Percentiles rank a stretch among this genome's conserved stretches.
phyloP scores from a whole-genome alignment of 331 rosid species.

The Cydonia oblonga region DNA sequence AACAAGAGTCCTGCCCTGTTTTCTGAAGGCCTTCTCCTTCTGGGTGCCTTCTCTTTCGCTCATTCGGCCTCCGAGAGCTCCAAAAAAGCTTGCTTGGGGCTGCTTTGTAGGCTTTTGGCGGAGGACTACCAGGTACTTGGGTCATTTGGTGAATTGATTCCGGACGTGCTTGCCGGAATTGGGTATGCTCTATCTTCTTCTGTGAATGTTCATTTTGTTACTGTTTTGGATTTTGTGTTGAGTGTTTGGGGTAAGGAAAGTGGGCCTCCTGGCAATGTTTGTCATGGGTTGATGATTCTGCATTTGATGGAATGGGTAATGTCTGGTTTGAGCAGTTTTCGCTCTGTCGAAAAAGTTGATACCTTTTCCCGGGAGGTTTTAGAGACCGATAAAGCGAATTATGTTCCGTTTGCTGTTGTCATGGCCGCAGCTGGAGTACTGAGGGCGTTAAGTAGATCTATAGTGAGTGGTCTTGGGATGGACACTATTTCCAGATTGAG shows the following conservation, averaged over 20 bases:
- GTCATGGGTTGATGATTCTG: conserved; percentile 61
- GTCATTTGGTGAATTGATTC: conserved; percentile 29
- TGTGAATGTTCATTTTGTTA: conserved; percentile 27
- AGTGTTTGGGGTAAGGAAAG: conserved; percentile 49
- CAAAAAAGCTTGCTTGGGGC: conserved; percentile 43
- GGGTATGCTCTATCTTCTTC: conserved; percentile 79
- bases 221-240: conserved; percentile 45
- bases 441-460: conserved; percentile 35
- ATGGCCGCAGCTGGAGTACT: conserved; percentile 78
- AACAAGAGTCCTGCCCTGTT: conserved; percentile 26
- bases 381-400: conserved; percentile 28
- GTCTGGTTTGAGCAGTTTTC: conserved; percentile 42
- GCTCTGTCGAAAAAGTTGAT: conserved; percentile 27
- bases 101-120: conserved; percentile 30
- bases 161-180: conserved; percentile 68
- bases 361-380: conserved; percentile 28
- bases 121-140: conserved; percentile 31
- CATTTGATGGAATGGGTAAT: conserved; percentile 70
- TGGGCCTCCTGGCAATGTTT: conserved; percentile 39
- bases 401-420: conserved; percentile 50
- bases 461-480: conserved; percentile 25
- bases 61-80: conserved; percentile 37
- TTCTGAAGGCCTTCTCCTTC: conserved; percentile 45
- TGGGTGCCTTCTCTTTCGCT: conserved; percentile 51
- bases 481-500: conserved; percentile 32